These are phyloP conservation scores for Penicillium taxi DNA, from an alignment of 495 filamentous ascomycete genomes.

Conservation along the genomic window DNA sequence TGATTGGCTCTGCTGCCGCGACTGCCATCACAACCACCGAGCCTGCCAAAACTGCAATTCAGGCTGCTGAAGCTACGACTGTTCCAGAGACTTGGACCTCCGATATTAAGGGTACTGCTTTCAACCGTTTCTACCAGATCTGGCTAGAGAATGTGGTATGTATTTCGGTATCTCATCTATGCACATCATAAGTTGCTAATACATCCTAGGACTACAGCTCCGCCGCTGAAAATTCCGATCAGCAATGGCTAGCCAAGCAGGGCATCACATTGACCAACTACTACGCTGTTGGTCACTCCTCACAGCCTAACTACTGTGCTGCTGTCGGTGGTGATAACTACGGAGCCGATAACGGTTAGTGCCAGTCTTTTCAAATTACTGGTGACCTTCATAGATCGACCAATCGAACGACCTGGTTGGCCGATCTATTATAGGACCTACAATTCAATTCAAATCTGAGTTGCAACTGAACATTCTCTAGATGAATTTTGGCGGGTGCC, in stretches of 20 bases:
- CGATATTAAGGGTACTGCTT: conserved; percentile 51
- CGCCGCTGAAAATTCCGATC: conserved; percentile 2
- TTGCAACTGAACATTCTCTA: no score
- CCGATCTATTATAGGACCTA: not conserved
- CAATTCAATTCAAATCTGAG: not conserved
- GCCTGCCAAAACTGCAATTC: conserved; percentile 3
- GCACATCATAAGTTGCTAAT: no score
- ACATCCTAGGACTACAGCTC: conserved; percentile 4
- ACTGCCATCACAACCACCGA: conserved; percentile 6
- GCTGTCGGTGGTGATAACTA: conserved; percentile 6
- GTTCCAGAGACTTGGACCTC: conserved; percentile 41
- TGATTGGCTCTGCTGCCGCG: conserved; percentile 4
- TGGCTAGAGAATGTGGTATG: conserved; percentile 63
- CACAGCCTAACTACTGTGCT: conserved; percentile 6
- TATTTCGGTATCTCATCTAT: conserved; percentile 10
- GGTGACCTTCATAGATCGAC: no score
- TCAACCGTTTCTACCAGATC: conserved; percentile 55
- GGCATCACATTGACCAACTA: conserved; percentile 6
- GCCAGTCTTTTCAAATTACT: not conserved
- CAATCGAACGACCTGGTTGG: no score
- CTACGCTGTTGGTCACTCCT: conserved; percentile 5
- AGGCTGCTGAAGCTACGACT: conserved; percentile 3
- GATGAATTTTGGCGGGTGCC: conserved; percentile 3
- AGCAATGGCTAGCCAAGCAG: conserved; percentile 6
- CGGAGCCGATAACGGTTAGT: conserved; percentile 4